Percentiles rank a stretch among this genome's conserved stretches.
Evolutionary conservation across 352 stramenopile species (phyloP).

Genomic region (Phytophthora fragariaefolia): DNA sequence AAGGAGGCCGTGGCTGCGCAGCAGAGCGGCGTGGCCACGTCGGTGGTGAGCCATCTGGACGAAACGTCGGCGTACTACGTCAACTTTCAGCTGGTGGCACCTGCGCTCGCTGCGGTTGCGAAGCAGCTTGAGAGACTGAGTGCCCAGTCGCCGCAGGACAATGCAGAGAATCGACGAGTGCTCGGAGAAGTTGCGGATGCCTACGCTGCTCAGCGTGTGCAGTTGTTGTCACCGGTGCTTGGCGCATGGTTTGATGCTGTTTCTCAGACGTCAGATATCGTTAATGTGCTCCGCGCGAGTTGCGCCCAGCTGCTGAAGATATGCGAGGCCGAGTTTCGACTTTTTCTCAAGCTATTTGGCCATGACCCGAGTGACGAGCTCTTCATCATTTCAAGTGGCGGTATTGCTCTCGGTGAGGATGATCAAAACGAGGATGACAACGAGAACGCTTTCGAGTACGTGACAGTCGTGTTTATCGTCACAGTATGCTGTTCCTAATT

Average conservation of each 20-base stretch:
- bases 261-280: constrained; percentile 69
- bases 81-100: constrained; percentile 75
- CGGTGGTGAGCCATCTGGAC: constrained; percentile 49
- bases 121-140: constrained; percentile 68
- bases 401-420: constrained; percentile 25
- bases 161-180: constrained; percentile 48
- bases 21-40: constrained; percentile 17
- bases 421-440: constrained; percentile 47
- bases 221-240: constrained; percentile 64
- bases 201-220: constrained; percentile 66
- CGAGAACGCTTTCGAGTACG: constrained; percentile 77
- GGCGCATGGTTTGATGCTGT: constrained; percentile 54
- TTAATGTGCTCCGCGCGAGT: constrained; percentile 72
- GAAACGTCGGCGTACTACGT: constrained; percentile 82
- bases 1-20: constrained; percentile 26
- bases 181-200: constrained; percentile 61
- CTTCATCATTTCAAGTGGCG: constrained; percentile 44
- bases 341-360: constrained; percentile 79
- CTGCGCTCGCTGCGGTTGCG: constrained; percentile 60
- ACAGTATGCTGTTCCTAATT: not conserved
- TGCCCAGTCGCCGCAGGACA: constrained; percentile 37
- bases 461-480: not conserved
- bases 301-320: constrained; percentile 73
- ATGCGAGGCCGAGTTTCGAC: constrained; percentile 75
- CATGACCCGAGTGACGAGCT: constrained; percentile 61